A percentile compares a stretch with the other conserved stretches of the same genome.
Conservation (phyloP, 768 basidiomycete species). For the Termitomyces titanicus region DNA sequence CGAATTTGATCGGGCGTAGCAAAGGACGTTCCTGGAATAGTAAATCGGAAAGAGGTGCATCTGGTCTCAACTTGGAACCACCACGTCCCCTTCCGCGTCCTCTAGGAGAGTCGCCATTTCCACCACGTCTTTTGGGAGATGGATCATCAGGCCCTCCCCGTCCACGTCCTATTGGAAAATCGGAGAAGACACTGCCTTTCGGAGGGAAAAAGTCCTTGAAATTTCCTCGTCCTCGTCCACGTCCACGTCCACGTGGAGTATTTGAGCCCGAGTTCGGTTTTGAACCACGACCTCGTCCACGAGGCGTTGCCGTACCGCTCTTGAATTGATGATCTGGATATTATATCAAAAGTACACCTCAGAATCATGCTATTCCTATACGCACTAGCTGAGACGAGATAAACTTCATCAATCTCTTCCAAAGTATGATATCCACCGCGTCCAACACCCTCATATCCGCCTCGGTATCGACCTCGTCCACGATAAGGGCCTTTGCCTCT, state of each 20-base stretch:
- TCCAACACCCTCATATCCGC: conserved; percentile 18
- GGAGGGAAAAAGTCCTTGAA: not conserved
- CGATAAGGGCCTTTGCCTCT: conserved; percentile 16
- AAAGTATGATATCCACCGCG: conserved; percentile 20
- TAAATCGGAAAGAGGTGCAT: conserved; percentile 51
- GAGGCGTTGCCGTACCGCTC: conserved; percentile 17
- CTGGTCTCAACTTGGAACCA: conserved; percentile 29
- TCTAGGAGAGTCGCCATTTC: conserved; percentile 16
- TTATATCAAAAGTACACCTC: conserved; percentile 9
- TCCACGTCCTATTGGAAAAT: conserved; percentile 10
- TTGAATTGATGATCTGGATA: conserved; percentile 10
- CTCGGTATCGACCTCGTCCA: conserved; percentile 24
- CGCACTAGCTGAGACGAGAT: conserved; percentile 23
- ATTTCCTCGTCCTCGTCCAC: conserved; percentile 18
- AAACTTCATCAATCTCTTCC: conserved; percentile 15
- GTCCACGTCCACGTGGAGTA: conserved; percentile 21
- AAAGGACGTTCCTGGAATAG: conserved; percentile 57
- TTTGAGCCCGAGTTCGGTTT: conserved; percentile 8
- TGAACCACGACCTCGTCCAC: conserved; percentile 13
- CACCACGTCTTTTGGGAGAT: conserved; percentile 14
- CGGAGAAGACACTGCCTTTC: conserved; percentile 1
- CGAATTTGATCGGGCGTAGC: conserved; percentile 66
- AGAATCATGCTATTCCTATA: conserved; percentile 9
- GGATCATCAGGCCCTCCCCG: conserved; percentile 1
- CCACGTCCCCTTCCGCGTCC: conserved; percentile 23